phyloP scores from a whole-genome alignment of 108 stramenopile genomes.

The Cyclotella atomus region DNA sequence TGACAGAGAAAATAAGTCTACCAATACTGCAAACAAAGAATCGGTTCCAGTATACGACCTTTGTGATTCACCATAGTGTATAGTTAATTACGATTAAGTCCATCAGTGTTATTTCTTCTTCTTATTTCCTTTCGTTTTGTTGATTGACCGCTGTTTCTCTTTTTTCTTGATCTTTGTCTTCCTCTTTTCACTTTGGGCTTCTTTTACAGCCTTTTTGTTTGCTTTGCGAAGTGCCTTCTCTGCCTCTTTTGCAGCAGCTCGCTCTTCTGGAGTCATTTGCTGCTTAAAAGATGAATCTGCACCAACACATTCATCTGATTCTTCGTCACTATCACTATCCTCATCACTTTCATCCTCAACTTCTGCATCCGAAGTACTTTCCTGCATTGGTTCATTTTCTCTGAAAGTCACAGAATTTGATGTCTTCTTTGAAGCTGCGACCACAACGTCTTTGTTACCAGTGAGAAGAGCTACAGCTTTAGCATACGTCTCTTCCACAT shows the following conservation, averaged over 20 bases:
- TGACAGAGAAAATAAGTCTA: no score
- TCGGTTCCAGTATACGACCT: no score
- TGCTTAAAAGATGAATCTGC: slow-evolving; percentile 60
- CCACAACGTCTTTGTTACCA: slow-evolving; percentile 81
- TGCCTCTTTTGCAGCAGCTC: slow-evolving; percentile 66
- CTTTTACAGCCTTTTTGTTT: slow-evolving; percentile 85
- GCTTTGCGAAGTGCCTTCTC: slow-evolving; percentile 65
- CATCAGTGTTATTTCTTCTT: slow-evolving; percentile 67
- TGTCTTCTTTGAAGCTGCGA: slow-evolving; percentile 56
- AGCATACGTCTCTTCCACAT: slow-evolving; percentile 90
- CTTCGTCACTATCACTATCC: slow-evolving; percentile 45
- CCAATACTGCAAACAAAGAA: not conserved
- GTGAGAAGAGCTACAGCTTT: slow-evolving; percentile 88
- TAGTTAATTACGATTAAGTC: no score
- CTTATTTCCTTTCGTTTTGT: slow-evolving; percentile 82
- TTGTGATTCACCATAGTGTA: no score
- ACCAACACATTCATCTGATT: slow-evolving; percentile 39
- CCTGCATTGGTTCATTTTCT: not conserved
- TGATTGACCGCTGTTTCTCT: slow-evolving; percentile 87
- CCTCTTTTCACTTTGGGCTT: slow-evolving; percentile 76
- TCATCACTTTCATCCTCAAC: slow-evolving; percentile 19
- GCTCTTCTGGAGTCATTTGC: slow-evolving; percentile 74
- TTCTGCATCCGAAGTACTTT: not conserved
- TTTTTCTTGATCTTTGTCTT: slow-evolving; percentile 91
- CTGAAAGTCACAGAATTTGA: slow-evolving; percentile 38